Percentiles rank a stretch among this genome's conserved stretches.
phyloP scores from a whole-genome alignment of 176 grass and related monocot species.

The Hordeum vulgare region DNA sequence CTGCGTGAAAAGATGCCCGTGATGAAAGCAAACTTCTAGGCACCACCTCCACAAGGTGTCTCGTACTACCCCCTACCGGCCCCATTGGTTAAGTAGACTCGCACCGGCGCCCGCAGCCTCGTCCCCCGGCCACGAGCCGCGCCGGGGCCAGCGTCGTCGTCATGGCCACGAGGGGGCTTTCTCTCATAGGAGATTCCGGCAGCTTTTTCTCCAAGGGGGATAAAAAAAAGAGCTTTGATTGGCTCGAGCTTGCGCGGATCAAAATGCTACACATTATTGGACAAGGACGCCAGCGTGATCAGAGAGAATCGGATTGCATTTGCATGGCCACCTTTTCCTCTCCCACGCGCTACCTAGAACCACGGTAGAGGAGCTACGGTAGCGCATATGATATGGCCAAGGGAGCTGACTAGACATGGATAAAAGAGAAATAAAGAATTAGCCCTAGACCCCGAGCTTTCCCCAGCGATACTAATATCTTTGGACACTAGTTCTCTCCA shows the following conservation, averaged over 20 bases:
- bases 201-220: background rate
- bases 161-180: background rate
- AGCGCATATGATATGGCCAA: background rate
- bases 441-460: background rate
- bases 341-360: background rate
- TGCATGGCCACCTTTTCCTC: slow-evolving; percentile 6
- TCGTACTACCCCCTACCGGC: background rate
- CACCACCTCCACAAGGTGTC: background rate
- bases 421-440: background rate
- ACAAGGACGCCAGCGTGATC: background rate
- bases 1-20: background rate
- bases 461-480: background rate
- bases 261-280: background rate
- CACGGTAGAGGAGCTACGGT: background rate
- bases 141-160: background rate
- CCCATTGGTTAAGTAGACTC: background rate
- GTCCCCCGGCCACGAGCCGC: background rate
- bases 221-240: background rate
- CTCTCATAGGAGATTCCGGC: background rate
- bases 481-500: background rate
- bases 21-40: background rate
- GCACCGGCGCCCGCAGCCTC: background rate
- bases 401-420: background rate
- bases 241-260: background rate
- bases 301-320: slow-evolving; percentile 21